Evolutionary conservation across 2,329 filamentous ascomycete genomes (phyloP), one percentile per base, ranked within the genome.

Genomic region (Capronia americana): DNA sequence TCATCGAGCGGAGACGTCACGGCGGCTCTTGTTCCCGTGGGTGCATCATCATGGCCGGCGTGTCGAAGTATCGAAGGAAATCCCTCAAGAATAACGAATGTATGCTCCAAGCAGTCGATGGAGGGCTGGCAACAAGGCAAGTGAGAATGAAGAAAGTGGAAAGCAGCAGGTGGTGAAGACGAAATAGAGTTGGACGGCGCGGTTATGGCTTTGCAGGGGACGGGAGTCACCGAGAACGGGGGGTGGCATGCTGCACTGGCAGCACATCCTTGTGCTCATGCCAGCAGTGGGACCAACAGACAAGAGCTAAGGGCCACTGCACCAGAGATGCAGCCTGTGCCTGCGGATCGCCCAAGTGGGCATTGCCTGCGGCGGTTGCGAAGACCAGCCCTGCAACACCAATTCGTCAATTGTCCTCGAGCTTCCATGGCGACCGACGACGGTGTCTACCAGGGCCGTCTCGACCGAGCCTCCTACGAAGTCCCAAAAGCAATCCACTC

Each of bases 171-270:
- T 50, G 12, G 23, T 57, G 66, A 66, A 50, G 63, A 69, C 41
- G 54, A 64, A 66, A 69, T 63, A 64, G 60, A 69, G 66, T 64
- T 69, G 66, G 41, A 53, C 24, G 59, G 38, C 23, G 30, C 46
- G 23, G 57, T 26, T 26, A 20, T 60, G 20, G 57, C 53, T 54
- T 24, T 24, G 30, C 20, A 2, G 44, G 51, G 44, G 32, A 64
- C 46, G 62, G 62, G 46, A 59, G 62, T 41, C 44, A 60, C 62
- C 56, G 62, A 60, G 20, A 34, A 51, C 11, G 20, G n/a, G 24
- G 62, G 32, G 20, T 20, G 32, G 23, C 55, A n/a, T 41, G 23
- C 14, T 24, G 14, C 14, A 28, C 56, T 12, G 56, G 38, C 24
- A 50, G 10, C 57, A 20, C 48, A 28, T 28, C 48, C 48, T 30